Conservation (phyloP, 192 early-diverging fungal species). For the Coemansia asiatica region DNA sequence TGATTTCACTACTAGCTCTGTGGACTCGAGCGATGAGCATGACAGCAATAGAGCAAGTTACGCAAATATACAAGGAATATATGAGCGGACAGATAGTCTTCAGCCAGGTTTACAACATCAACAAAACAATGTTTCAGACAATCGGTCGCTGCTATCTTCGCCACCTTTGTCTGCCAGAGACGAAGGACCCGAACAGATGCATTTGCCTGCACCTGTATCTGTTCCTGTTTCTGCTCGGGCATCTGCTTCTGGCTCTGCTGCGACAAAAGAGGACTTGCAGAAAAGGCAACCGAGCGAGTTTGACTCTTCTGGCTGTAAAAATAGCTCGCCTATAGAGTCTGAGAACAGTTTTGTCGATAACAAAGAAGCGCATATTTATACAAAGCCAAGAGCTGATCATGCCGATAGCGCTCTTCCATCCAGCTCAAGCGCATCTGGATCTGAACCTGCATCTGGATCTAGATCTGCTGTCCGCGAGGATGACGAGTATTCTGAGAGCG, state of each 20-base stretch:
- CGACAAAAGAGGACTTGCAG: not conserved
- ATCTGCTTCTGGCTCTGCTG: not conserved
- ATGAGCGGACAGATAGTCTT: not conserved
- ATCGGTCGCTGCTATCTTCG: not conserved
- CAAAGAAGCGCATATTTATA: not conserved
- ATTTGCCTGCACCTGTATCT: too few species aligned
- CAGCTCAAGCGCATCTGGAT: not conserved
- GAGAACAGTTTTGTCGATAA: conserved; percentile 10
- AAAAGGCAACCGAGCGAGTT: not conserved
- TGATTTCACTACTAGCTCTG: conserved; percentile 1
- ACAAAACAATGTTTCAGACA: not conserved
- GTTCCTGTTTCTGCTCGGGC: not conserved
- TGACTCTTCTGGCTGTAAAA: not conserved
- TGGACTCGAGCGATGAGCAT: not conserved
- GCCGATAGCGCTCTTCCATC: not conserved
- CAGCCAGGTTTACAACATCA: not conserved
- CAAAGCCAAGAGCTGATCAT: not conserved
- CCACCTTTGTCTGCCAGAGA: not conserved
- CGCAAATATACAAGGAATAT: not conserved
- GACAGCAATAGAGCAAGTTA: not conserved
- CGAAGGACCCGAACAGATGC: not conserved
- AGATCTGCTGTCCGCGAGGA: not conserved
- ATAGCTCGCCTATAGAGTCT: conserved; percentile 22
- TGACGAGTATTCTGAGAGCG: conserved; percentile 12
- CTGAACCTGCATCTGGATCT: too few species aligned